Evolutionary conservation across 2,329 filamentous ascomycete genomes (phyloP).

Genomic region (Apiospora saccharicola): DNA sequence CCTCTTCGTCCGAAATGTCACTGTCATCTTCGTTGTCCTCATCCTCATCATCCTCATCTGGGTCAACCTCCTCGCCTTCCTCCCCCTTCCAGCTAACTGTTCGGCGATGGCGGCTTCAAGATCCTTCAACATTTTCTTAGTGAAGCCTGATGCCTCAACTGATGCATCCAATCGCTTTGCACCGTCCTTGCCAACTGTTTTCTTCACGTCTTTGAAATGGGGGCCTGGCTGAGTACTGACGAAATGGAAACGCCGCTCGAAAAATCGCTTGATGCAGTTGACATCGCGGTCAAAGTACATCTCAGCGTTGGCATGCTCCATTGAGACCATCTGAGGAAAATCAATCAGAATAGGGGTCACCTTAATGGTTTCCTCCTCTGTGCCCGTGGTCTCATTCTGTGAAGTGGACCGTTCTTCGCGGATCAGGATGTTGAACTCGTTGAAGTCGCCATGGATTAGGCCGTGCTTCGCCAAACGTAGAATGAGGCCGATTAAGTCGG

Average conservation of each 20-base stretch:
- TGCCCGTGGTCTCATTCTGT: slow-evolving; percentile 18
- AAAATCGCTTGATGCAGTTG: slow-evolving; percentile 93
- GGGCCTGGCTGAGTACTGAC: slow-evolving; percentile 82
- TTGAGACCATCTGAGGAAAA: slow-evolving; percentile 97
- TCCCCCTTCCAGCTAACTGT: slow-evolving; percentile 63
- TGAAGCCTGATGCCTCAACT: slow-evolving; percentile 93
- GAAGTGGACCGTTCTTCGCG: slow-evolving; percentile 67
- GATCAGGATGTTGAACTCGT: slow-evolving; percentile 98
- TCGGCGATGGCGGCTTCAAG: slow-evolving; percentile 89
- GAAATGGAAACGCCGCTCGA: slow-evolving; percentile 88
- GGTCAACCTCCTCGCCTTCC: slow-evolving; percentile 46
- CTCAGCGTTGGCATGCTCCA: slow-evolving; percentile 91
- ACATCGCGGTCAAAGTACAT: slow-evolving; percentile 99
- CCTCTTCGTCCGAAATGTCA: slow-evolving; percentile 39
- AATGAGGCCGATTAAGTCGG: slow-evolving; percentile 88
- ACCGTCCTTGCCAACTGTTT: slow-evolving; percentile 71
- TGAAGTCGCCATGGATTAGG: slow-evolving; percentile 97
- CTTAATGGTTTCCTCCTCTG: slow-evolving; percentile 48
- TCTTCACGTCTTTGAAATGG: slow-evolving; percentile 84
- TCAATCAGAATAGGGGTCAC: slow-evolving; percentile 90
- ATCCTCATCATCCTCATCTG: slow-evolving; percentile 47
- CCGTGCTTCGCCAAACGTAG: slow-evolving; percentile 84
- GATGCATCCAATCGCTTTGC: slow-evolving; percentile 80
- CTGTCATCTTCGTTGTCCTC: slow-evolving; percentile 44
- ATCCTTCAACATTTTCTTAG: slow-evolving; percentile 95